Evolutionary conservation across 371 early-diverging fungal species (phyloP).

Genomic region (Syncephalastrum monosporum): DNA sequence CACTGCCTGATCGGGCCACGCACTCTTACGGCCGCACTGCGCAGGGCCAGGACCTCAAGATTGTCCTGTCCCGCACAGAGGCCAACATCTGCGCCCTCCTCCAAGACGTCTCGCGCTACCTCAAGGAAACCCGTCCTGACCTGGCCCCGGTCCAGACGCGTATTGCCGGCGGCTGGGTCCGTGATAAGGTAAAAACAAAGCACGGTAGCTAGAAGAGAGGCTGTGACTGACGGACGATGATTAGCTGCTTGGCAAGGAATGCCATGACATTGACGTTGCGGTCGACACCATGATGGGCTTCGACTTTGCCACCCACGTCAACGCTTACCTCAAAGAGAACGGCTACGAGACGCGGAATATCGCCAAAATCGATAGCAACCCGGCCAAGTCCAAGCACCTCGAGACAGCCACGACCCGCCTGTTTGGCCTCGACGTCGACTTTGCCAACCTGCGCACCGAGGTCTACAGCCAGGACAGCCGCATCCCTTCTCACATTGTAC

Average conservation of each 20-base stretch:
- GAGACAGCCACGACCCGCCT: constrained; percentile 96
- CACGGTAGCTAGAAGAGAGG: neutral
- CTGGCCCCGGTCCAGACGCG: constrained; percentile 69
- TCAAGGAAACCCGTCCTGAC: constrained; percentile 49
- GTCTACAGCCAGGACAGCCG: constrained; percentile 83
- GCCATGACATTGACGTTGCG: constrained; percentile 97
- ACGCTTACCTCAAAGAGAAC: constrained; percentile 58
- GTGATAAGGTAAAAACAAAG: constrained; percentile 80
- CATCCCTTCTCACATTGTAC: constrained; percentile 76
- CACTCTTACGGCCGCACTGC: constrained; percentile 35
- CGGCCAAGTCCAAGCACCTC: constrained; percentile 97
- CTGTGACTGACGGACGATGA: too few relatives aligned
- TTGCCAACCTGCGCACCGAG: constrained; percentile 96
- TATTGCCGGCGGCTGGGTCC: constrained; percentile 99
- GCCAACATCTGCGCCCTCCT: constrained; percentile 63
- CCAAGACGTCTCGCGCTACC: constrained; percentile 51
- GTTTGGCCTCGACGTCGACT: constrained; percentile 86
- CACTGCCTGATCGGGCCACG: too few relatives aligned
- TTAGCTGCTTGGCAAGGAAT: constrained; percentile 85
- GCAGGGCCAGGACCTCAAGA: constrained; percentile 34
- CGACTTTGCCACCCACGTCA: constrained; percentile 86
- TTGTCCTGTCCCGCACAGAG: constrained; percentile 57
- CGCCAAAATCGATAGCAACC: constrained; percentile 90
- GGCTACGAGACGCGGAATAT: constrained; percentile 57
- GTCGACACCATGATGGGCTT: constrained; percentile 95